phyloP scores from a whole-genome alignment of 1,284 basidiomycete species.

The Heliocybe sulcata region DNA sequence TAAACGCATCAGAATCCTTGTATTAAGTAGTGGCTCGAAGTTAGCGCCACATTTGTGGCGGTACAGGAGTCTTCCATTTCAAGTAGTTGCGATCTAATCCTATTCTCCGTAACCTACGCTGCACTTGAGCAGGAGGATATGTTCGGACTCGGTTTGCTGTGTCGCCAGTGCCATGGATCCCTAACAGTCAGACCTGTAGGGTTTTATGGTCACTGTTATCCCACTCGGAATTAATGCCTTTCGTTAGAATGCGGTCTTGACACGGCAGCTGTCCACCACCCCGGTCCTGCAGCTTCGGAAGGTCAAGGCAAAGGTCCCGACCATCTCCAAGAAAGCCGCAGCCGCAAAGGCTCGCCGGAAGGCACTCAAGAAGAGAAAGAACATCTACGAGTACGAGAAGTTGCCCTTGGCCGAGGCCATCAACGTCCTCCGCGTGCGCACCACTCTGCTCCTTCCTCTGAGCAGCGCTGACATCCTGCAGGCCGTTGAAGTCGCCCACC shows the following conservation, averaged over 20 bases:
- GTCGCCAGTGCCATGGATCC: constrained; percentile 2
- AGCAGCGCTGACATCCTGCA: constrained; percentile 20
- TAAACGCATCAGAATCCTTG: too few relatives aligned
- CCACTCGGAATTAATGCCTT: background rate
- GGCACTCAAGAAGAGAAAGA: constrained; percentile 33
- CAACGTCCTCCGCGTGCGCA: constrained; percentile 56
- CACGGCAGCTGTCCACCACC: background rate
- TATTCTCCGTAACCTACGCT: too few relatives aligned
- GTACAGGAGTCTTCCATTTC: too few relatives aligned
- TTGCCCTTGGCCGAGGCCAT: constrained; percentile 60
- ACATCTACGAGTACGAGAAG: constrained; percentile 50
- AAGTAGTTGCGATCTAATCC: too few relatives aligned
- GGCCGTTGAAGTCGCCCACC: constrained; percentile 76
- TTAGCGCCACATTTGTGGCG: too few relatives aligned
- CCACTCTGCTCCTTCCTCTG: background rate
- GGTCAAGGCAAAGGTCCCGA: constrained; percentile 36
- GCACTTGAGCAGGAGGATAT: too few relatives aligned
- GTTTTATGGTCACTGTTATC: background rate
- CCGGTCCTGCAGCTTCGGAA: constrained; percentile 10
- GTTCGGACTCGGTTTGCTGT: background rate
- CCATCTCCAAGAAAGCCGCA: constrained; percentile 57
- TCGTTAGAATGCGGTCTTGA: background rate
- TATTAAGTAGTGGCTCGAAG: too few relatives aligned
- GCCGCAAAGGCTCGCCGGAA: constrained; percentile 47
- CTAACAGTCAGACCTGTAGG: background rate